Evolutionary conservation across 805 yeast genomes (phyloP), one percentile per base, ranked within the genome.

Genomic region (Cyberlindnera amylophila): DNA sequence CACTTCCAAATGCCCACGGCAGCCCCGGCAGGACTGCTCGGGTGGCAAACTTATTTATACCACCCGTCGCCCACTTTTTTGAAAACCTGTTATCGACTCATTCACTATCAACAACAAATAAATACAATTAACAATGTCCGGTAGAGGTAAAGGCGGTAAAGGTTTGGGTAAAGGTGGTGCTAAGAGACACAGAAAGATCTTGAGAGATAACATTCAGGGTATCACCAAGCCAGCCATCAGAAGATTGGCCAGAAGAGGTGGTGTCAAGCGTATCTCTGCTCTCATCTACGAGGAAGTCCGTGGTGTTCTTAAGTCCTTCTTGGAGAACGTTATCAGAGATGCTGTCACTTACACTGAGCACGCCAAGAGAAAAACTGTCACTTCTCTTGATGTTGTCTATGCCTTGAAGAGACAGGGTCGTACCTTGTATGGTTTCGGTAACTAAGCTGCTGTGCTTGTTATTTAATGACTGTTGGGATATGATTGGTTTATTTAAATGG

Each of bases 131-230:
- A 77, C 54, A 67, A 89, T 89, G 96, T 88, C 96, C 70, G 96
- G 98, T 72, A 90, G 97, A 82, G 99, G 99, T 67, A 91, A 93
- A 88, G 98, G 98, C 69, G 99, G 98, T 69, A 93, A 93, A 86
- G 99, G 99, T 77, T 81, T 93, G 64, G 99, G 99, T 67, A 93
- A 93, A 79, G 98, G 97, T 77, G 99, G 99, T 79, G 99, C 99
- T 65, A 91, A 91, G 84, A 89, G 99, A 76, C 99, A 91, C 89
- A 88, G 98, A 83, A 90, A 90, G 87, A 87, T 91, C 74, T 80
- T 90, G 58, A 90, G 98, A 81, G 99, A 93, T 74, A 93, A 91
- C 91, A 91, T 93, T 61, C 97, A 90, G 77, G 99, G 99, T 80
- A 91, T 91, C 70, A 91, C 99, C 53, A 91, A 91, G 82, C 99